Evolutionary conservation across 441 rosid genomes (phyloP), one percentile per base, ranked within the genome.

Genomic region (Populus hybrid): DNA sequence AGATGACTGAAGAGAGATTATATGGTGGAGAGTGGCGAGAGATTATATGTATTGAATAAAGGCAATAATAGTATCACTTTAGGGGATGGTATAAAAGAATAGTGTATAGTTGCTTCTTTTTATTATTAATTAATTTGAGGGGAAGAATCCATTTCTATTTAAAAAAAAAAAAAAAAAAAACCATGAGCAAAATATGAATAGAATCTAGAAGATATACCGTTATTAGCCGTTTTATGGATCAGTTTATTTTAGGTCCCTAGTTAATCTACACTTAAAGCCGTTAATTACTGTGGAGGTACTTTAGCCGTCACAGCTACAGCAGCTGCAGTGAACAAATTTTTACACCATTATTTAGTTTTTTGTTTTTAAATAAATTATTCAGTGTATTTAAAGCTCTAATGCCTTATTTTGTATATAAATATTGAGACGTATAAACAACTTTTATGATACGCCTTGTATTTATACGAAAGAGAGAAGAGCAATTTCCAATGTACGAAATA

Each of bases 1-100:
- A 85, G 82, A 79, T 79, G 75, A 54, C 81, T 79, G 84, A 88
- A 81, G 83, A 68, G 83, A 76, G 81, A 35, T 57, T 77, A 81
- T 73, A 80, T 78, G 89, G 89, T 77, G 83, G 88, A 85, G 84
- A 69, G 75, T 72, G 63, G 65, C 75, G 74, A 42, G 67, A 70
- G 72, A 40, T 54, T 3, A 63, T 24, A 23, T 4, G 34, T 12
- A 59, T 23, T 69, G 16, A 36, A 35, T 7, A 9, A 20, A 64
- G 70, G 46, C 54, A 77, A 46, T 73, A 59, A 78, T 78, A 68
- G 57, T 28, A 42, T 18, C 61, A 54, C 61, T 54, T 54, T 54
- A 64, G 20, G 32, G 32, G 63, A 74, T n/a, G 61, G 24, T 59
- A 30, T 59, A 21, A 76, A 28, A 32, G 34, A 73, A 61, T 73